A percentile compares a stretch with the other conserved stretches of the same genome.
Evolutionary conservation across 768 basidiomycete species (phyloP).

Genomic region (Chlorophyllum brunneum): DNA sequence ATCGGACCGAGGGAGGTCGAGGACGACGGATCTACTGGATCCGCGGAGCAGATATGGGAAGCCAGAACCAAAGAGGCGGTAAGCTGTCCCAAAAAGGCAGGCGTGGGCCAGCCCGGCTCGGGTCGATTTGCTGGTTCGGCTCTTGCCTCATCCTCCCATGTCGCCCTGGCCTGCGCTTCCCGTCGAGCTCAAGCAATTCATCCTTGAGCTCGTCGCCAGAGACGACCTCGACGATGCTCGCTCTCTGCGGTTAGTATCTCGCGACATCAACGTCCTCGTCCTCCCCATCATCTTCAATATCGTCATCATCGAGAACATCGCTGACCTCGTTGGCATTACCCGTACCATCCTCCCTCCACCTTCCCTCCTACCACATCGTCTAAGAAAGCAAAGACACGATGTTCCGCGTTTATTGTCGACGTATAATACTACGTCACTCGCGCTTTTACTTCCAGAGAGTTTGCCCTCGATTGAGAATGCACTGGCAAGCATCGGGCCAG

Average conservation of each 20-base stretch:
- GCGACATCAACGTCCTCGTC: constrained; percentile 30
- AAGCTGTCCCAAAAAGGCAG: neutral
- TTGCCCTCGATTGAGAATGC: constrained; percentile 31
- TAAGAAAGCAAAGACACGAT: constrained; percentile 24
- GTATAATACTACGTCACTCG: constrained; percentile 28
- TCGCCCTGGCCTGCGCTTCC: constrained; percentile 28
- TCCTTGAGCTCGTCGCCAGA: constrained; percentile 25
- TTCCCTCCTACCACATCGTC: constrained; percentile 21
- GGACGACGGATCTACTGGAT: too few relatives aligned
- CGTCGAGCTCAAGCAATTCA: constrained; percentile 30
- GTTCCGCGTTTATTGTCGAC: constrained; percentile 27
- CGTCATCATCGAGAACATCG: constrained; percentile 22
- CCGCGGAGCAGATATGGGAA: constrained; percentile 11
- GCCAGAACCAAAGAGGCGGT: neutral
- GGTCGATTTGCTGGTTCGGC: constrained; percentile 12
- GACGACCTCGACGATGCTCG: constrained; percentile 21
- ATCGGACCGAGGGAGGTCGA: constrained; percentile 1
- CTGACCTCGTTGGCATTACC: constrained; percentile 27
- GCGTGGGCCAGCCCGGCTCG: neutral
- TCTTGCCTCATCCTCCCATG: constrained; percentile 1
- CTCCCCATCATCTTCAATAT: constrained; percentile 29
- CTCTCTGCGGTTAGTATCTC: constrained; percentile 28
- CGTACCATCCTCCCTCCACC: constrained; percentile 25
- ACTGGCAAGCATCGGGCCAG: constrained; percentile 27
- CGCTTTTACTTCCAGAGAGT: constrained; percentile 26